These are phyloP conservation scores for Solanum stenotomum DNA, from an alignment of 257 asterid genomes.

Conservation along the genomic window DNA sequence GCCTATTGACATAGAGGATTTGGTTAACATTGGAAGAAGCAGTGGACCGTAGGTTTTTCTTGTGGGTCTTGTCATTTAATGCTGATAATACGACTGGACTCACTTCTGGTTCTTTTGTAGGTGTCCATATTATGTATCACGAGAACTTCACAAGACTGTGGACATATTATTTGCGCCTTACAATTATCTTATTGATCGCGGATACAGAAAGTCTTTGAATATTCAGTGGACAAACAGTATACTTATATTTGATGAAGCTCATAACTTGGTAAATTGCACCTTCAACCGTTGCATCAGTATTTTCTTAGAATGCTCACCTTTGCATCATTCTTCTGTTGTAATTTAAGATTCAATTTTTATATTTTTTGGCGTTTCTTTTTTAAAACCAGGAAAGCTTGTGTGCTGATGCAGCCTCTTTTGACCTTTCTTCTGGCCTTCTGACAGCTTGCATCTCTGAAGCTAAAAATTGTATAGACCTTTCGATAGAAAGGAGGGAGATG, in stretches of 20 bases:
- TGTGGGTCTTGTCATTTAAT: conserved; percentile 1
- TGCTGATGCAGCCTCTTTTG: conserved; percentile 99
- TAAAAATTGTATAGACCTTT: conserved; percentile 66
- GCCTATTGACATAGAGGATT: conserved; percentile 94
- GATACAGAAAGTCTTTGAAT: conserved; percentile 54
- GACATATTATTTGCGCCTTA: conserved; percentile 96
- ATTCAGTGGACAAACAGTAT: conserved; percentile 70
- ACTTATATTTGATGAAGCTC: conserved; percentile 98
- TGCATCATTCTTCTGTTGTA: not conserved
- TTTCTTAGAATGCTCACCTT: conserved; percentile 1
- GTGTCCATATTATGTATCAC: conserved; percentile 92
- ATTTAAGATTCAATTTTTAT: not conserved
- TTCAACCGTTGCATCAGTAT: conserved; percentile 10
- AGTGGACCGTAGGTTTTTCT: conserved; percentile 70
- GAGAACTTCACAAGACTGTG: conserved; percentile 80
- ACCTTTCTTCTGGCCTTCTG: conserved; percentile 75
- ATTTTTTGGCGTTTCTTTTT: conserved; percentile 1
- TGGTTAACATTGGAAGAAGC: conserved; percentile 87
- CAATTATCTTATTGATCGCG: conserved; percentile 93
- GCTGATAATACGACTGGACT: conserved; percentile 10
- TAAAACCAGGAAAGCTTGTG: conserved; percentile 72
- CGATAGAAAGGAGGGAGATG: conserved; percentile 55
- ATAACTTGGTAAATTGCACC: conserved; percentile 64
- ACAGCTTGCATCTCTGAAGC: conserved; percentile 93
- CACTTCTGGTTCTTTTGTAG: conserved; percentile 32